phyloP scores from a whole-genome alignment of 495 filamentous ascomycete species.

The Podospora appendiculata region DNA sequence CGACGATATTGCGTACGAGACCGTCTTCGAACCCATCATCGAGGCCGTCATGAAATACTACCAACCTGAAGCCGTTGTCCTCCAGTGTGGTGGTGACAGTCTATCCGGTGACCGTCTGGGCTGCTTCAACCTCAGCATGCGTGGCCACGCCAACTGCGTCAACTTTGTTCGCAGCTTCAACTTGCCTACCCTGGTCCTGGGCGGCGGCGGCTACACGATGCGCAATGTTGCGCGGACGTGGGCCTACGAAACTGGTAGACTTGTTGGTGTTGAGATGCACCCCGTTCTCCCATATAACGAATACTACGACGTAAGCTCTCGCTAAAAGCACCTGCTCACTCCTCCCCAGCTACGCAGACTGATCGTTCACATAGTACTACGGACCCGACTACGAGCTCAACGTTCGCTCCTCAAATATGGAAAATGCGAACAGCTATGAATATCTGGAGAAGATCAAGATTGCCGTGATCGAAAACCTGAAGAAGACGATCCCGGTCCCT shows the following conservation, averaged over 20 bases:
- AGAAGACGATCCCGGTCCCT: conserved; percentile 77
- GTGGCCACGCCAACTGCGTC: conserved; percentile 95
- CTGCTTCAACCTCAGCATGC: conserved; percentile 98
- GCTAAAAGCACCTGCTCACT: no score
- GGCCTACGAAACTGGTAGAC: conserved; percentile 90
- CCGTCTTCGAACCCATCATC: conserved; percentile 93
- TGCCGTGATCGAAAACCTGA: conserved; percentile 87
- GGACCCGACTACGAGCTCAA: conserved; percentile 94
- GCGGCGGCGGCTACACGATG: conserved; percentile 98
- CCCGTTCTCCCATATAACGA: conserved; percentile 91
- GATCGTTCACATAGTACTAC: conserved; percentile 62
- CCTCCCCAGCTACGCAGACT: conserved; percentile 19
- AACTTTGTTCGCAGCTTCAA: conserved; percentile 90
- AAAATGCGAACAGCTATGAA: conserved; percentile 91
- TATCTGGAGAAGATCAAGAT: conserved; percentile 94
- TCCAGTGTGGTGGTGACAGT: conserved; percentile 95
- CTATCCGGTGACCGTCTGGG: conserved; percentile 90
- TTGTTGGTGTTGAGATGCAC: conserved; percentile 74
- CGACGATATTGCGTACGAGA: conserved; percentile 85
- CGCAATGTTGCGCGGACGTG: conserved; percentile 95
- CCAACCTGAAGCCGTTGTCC: conserved; percentile 84
- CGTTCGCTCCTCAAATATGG: conserved; percentile 95
- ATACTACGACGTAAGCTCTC: conserved; percentile 78
- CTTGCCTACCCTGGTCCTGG: conserved; percentile 83
- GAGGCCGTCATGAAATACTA: conserved; percentile 93